These are phyloP conservation scores for Ogataea hybrid DNA, from an alignment of 1,139 yeast species.

Conservation along the genomic window DNA sequence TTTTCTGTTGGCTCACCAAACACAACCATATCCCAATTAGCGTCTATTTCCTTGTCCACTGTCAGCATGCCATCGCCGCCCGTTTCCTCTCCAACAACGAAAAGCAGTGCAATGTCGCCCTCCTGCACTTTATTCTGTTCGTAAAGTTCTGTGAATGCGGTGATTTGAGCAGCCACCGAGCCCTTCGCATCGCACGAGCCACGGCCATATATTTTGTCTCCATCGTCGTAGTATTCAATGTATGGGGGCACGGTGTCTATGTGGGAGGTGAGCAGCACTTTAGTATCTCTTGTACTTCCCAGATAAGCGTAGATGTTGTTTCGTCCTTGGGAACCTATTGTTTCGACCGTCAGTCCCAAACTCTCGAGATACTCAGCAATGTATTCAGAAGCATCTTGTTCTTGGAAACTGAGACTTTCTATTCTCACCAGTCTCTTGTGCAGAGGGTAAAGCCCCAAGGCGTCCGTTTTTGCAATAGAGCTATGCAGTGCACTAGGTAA, in stretches of 20 bases:
- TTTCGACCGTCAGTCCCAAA: slow-evolving; percentile 41
- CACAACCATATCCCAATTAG: slow-evolving; percentile 58
- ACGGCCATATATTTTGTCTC: slow-evolving; percentile 55
- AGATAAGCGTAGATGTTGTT: slow-evolving; percentile 59
- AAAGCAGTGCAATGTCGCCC: slow-evolving; percentile 59
- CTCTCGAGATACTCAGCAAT: slow-evolving; percentile 20
- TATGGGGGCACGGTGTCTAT: slow-evolving; percentile 74
- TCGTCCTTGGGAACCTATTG: slow-evolving; percentile 32
- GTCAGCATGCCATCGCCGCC: slow-evolving; percentile 60
- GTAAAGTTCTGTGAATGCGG: slow-evolving; percentile 47
- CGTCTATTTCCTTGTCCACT: slow-evolving; percentile 37
- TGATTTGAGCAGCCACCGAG: slow-evolving; percentile 61
- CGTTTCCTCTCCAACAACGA: slow-evolving; percentile 69
- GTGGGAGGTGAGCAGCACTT: slow-evolving; percentile 58
- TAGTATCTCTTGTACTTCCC: slow-evolving; percentile 45
- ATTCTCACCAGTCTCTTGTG: slow-evolving; percentile 27
- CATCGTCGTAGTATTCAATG: slow-evolving; percentile 50
- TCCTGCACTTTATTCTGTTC: slow-evolving; percentile 38
- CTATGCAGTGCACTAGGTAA: slow-evolving; percentile 1
- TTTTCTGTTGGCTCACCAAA: slow-evolving; percentile 78
- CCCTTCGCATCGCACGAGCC: slow-evolving; percentile 71
- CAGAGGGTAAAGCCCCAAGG: slow-evolving; percentile 22
- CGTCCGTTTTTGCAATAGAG: background rate
- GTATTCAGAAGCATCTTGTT: slow-evolving; percentile 22
- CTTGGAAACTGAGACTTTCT: slow-evolving; percentile 28